phyloP scores from a whole-genome alignment of 2,329 filamentous ascomycete species.

The Fusarium austroafricanum region DNA sequence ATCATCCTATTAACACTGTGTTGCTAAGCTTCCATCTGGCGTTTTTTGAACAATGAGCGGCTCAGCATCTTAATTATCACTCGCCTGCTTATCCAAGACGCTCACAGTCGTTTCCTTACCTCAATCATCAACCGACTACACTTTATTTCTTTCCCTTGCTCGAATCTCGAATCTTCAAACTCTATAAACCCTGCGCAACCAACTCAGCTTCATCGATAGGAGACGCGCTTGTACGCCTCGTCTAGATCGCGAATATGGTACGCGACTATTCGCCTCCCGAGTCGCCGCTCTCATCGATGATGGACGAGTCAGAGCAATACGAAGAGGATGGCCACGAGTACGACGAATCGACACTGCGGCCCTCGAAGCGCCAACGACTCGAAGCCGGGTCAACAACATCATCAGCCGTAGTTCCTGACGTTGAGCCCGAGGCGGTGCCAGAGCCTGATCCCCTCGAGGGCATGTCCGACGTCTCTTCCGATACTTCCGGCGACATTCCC shows the following conservation, averaged over 20 bases:
- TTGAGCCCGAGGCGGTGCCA: conserved; percentile 59
- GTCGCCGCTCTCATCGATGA: conserved; percentile 59
- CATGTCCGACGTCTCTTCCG: conserved; percentile 83
- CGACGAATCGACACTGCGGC: conserved; percentile 56
- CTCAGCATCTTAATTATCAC: conserved; percentile 26
- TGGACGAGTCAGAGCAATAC: conserved; percentile 59
- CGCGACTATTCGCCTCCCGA: conserved; percentile 56
- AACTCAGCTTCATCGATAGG: conserved; percentile 12
- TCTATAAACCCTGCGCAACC: conserved; percentile 5
- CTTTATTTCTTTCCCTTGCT: background rate
- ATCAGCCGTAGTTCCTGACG: conserved; percentile 56
- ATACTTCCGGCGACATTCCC: conserved; percentile 87
- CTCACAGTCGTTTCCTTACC: background rate
- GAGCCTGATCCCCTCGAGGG: conserved; percentile 66
- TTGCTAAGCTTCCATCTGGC: conserved; percentile 41
- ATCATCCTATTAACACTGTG: conserved; percentile 37
- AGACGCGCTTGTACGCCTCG: conserved; percentile 39
- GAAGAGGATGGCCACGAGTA: conserved; percentile 60
- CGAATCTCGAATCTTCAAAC: background rate
- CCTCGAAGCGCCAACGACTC: conserved; percentile 61
- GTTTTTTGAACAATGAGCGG: conserved; percentile 37
- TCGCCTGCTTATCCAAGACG: conserved; percentile 11
- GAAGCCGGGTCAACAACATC: conserved; percentile 59
- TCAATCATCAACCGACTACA: background rate
- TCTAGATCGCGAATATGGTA: conserved; percentile 49